phyloP scores from a whole-genome alignment of 2,329 filamentous ascomycete species.

The Domatiomyces catenatus region DNA sequence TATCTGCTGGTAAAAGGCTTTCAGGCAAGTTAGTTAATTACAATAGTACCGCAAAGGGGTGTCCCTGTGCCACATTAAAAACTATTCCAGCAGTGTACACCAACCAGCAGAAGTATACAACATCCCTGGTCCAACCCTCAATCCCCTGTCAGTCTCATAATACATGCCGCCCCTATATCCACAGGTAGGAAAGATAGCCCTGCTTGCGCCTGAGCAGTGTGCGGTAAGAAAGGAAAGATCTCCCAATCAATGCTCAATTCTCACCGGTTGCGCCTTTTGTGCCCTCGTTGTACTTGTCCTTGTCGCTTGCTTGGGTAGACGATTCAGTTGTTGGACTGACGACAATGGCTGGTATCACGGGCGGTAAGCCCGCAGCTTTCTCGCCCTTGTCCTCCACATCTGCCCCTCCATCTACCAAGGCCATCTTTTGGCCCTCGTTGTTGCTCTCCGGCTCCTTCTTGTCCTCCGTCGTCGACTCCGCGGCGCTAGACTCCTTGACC shows the following conservation, averaged over 20 bases:
- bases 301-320: background rate
- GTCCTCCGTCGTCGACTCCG: constrained; percentile 6
- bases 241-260: background rate
- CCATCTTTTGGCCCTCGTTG: background rate
- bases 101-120: too few species aligned
- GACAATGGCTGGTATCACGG: constrained; percentile 15
- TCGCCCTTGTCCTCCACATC: constrained; percentile 7
- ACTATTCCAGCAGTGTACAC: too few species aligned
- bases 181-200: background rate
- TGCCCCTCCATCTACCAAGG: constrained; percentile 1
- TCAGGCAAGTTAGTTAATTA: too few species aligned
- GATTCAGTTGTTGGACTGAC: constrained; percentile 13
- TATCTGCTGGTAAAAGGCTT: too few species aligned
- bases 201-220: background rate
- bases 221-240: background rate
- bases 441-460: constrained; percentile 1
- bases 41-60: too few species aligned
- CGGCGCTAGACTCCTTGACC: constrained; percentile 10
- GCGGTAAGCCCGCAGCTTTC: constrained; percentile 4
- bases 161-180: background rate
- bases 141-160: background rate
- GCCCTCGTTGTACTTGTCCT: too few species aligned
- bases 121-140: too few species aligned
- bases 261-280: background rate
- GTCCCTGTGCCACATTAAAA: too few species aligned